Conservation (phyloP, 768 basidiomycete species). For the Lentinula lateritia region DNA sequence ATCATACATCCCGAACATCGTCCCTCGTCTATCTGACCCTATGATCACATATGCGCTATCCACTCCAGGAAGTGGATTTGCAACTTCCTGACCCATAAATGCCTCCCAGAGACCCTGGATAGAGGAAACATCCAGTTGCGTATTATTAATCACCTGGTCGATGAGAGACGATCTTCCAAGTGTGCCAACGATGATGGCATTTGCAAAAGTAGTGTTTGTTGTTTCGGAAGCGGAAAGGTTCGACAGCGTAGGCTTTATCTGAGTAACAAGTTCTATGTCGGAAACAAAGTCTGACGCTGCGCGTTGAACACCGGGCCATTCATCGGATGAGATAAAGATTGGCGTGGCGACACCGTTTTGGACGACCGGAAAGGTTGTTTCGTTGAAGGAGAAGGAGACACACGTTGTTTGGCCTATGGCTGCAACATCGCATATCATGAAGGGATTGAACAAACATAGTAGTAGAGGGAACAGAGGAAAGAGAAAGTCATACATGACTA, state of each 20-base stretch:
- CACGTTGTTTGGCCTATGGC: slow-evolving; percentile 48
- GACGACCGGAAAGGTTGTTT: slow-evolving; percentile 38
- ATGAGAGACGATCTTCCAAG: slow-evolving; percentile 54
- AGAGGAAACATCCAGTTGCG: slow-evolving; percentile 48
- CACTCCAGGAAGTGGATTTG: slow-evolving; percentile 53
- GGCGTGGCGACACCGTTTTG: slow-evolving; percentile 39
- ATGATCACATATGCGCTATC: slow-evolving; percentile 60
- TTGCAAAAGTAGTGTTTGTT: slow-evolving; percentile 15
- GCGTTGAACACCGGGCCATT: slow-evolving; percentile 60
- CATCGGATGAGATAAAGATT: slow-evolving; percentile 45
- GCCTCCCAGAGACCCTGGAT: slow-evolving; percentile 66
- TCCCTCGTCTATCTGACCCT: slow-evolving; percentile 65
- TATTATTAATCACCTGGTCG: slow-evolving; percentile 42
- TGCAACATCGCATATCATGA: slow-evolving; percentile 10
- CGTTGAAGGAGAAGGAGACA: slow-evolving; percentile 31
- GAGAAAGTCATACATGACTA: background rate
- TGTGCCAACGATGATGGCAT: slow-evolving; percentile 61
- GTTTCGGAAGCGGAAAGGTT: slow-evolving; percentile 40
- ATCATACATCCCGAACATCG: slow-evolving; percentile 62
- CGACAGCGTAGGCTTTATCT: slow-evolving; percentile 39
- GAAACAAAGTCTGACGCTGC: slow-evolving; percentile 54
- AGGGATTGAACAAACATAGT: background rate
- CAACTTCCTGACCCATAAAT: slow-evolving; percentile 46
- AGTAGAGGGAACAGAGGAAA: background rate
- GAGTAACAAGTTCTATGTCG: slow-evolving; percentile 60